Conservation (phyloP, 768 basidiomycete species). For the Mycena maculata region DNA sequence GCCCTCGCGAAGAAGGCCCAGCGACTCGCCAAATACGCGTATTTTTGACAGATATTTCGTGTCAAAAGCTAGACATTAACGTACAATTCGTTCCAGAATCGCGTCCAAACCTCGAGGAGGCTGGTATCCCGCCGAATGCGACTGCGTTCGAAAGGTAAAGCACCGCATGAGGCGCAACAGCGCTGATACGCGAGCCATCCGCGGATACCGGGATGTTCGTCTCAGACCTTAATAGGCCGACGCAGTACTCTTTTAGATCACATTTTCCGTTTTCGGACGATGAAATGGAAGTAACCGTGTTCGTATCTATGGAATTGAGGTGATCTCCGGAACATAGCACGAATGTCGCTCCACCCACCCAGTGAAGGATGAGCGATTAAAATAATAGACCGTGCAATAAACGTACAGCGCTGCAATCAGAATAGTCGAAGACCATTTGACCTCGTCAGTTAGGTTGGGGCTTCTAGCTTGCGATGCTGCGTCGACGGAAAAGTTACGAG, state of each 20-base stretch:
- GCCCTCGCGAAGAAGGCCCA: conserved; percentile 25
- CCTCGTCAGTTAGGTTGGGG: not conserved
- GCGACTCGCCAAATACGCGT: conserved; percentile 21
- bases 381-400: too few relatives aligned
- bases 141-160: conserved; percentile 24
- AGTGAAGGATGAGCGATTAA: too few relatives aligned
- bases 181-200: conserved; percentile 13
- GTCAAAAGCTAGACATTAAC: conserved; percentile 7
- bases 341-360: too few relatives aligned
- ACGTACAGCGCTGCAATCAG: too few relatives aligned
- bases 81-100: conserved; percentile 28
- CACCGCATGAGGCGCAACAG: conserved; percentile 17
- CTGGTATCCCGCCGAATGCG: not conserved
- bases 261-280: not conserved
- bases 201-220: conserved; percentile 20
- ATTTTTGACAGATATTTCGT: conserved; percentile 8
- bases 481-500: not conserved
- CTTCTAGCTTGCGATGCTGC: not conserved
- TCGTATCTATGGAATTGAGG: not conserved
- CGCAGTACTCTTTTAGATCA: not conserved
- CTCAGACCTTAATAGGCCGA: not conserved
- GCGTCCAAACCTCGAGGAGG: conserved; percentile 10
- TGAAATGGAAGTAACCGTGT: conserved; percentile 12
- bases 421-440: too few relatives aligned
- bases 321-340: too few relatives aligned